phyloP scores from a whole-genome alignment of 192 early-diverging fungal species.

The Coemansia sp. region DNA sequence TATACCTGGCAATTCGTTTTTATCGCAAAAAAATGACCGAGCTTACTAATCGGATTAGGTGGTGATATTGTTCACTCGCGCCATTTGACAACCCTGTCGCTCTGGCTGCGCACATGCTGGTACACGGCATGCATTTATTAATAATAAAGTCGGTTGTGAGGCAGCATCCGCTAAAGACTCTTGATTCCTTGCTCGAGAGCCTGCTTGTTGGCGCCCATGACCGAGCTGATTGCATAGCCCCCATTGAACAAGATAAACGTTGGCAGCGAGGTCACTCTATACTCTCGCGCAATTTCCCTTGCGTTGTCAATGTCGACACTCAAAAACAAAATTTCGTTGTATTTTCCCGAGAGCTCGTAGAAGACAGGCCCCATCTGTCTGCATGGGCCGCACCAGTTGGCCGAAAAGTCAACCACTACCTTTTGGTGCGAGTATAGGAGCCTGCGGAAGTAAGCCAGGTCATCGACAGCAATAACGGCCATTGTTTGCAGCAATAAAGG shows the following conservation, averaged over 20 bases:
- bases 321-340: slow-evolving; percentile 63
- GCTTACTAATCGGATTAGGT: background rate
- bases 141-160: background rate
- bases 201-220: slow-evolving; percentile 60
- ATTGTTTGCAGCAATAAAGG: too few species aligned
- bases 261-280: slow-evolving; percentile 65
- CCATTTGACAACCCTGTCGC: background rate
- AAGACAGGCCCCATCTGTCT: slow-evolving; percentile 70
- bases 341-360: slow-evolving; percentile 55
- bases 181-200: slow-evolving; percentile 11
- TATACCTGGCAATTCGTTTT: background rate
- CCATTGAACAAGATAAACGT: slow-evolving; percentile 73
- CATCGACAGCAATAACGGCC: slow-evolving; percentile 4
- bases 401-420: slow-evolving; percentile 75
- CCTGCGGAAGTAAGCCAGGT: slow-evolving; percentile 16
- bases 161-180: background rate
- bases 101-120: background rate
- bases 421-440: slow-evolving; percentile 24
- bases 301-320: slow-evolving; percentile 83
- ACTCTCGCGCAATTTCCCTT: slow-evolving; percentile 41
- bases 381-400: slow-evolving; percentile 88
- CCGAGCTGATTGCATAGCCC: slow-evolving; percentile 58
- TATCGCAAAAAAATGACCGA: background rate
- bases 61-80: too few species aligned
- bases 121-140: too few species aligned